A percentile compares a stretch with the other conserved stretches of the same genome.
phyloP scores from a whole-genome alignment of 441 rosid species.

The Croton setiger region DNA sequence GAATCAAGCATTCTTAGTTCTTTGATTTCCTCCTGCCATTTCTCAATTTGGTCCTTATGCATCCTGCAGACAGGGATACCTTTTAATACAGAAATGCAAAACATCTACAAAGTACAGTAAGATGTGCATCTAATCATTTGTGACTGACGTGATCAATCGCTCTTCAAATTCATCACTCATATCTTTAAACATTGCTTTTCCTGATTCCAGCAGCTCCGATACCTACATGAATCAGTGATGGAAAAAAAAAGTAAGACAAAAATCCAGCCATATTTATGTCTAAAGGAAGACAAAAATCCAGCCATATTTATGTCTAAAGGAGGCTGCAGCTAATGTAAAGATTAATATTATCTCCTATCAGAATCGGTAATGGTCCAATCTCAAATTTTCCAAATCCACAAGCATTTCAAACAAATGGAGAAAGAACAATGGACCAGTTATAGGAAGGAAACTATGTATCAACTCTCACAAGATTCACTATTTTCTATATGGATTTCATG shows the following conservation, averaged over 20 bases:
- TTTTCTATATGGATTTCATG: neutral
- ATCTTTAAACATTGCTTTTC: slow-evolving; percentile 70
- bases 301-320: no score
- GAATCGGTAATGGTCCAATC: neutral
- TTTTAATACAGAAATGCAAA: neutral
- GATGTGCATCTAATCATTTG: neutral
- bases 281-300: neutral
- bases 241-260: neutral
- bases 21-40: slow-evolving; percentile 87
- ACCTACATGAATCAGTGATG: slow-evolving; percentile 38
- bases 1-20: slow-evolving; percentile 67
- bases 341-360: neutral
- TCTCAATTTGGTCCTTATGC: slow-evolving; percentile 75
- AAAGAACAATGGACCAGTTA: neutral
- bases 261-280: neutral
- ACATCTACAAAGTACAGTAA: neutral
- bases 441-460: neutral
- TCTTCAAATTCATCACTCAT: slow-evolving; percentile 72
- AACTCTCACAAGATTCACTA: neutral
- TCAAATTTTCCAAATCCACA: neutral
- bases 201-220: slow-evolving; percentile 69
- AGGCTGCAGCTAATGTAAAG: neutral
- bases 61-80: slow-evolving; percentile 42
- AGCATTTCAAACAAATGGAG: neutral
- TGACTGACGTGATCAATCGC: slow-evolving; percentile 54